These are phyloP conservation scores for Talaromyces sp. DNA, from an alignment of 2,329 filamentous ascomycete species.

Conservation along the genomic window DNA sequence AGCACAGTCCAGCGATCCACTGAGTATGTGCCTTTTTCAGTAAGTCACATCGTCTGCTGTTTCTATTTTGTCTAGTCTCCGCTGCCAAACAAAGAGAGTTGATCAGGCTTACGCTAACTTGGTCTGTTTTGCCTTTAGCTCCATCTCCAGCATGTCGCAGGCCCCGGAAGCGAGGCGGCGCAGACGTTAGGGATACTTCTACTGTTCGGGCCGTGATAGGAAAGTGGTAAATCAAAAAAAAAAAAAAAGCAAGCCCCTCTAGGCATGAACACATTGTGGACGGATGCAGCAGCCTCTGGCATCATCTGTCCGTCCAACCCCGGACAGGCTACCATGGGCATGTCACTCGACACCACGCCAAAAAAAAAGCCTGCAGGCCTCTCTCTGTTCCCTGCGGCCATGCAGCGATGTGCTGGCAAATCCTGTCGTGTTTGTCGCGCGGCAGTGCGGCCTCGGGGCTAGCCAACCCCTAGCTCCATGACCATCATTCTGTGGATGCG, in stretches of 20 bases:
- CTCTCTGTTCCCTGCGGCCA: background rate
- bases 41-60: conserved; percentile 4
- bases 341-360: background rate
- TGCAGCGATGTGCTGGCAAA: conserved; percentile 25
- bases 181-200: background rate
- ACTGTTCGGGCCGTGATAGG: background rate
- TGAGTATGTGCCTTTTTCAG: background rate
- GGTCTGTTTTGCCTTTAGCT: background rate
- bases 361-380: background rate
- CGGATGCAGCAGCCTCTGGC: background rate
- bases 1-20: background rate
- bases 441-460: conserved; percentile 14
- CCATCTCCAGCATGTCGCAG: background rate
- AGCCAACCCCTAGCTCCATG: conserved; percentile 11
- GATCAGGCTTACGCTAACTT: conserved; percentile 8
- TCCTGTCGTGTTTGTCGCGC: conserved; percentile 13
- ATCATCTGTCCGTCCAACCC: background rate
- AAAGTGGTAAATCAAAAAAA: background rate
- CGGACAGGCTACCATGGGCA: background rate
- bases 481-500: conserved; percentile 10
- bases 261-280: background rate
- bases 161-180: background rate
- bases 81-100: conserved; percentile 13
- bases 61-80: conserved; percentile 11
- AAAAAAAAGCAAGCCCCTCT: background rate